Base-by-base conservation (phyloP, 2,329 filamentous ascomycete genomes). In the Akanthomyces muscarius region DNA sequence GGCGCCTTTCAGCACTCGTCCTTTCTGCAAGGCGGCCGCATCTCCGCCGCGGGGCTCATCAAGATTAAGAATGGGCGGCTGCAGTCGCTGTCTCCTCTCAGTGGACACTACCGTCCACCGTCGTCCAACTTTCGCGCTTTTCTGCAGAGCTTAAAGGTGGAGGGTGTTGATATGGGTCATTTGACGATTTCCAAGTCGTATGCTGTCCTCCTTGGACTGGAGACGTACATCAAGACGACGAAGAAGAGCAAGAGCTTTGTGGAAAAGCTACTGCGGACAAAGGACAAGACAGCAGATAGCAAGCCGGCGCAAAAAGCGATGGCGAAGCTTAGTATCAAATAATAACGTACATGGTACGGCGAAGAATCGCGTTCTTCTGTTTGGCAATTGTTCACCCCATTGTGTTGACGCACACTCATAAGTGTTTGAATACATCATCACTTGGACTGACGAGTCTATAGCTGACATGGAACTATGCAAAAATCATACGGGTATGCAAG, bases 1-100 rank as follows among this genome's bases (percentile, higher is more conserved):
- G 93, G 93, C 13, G 87, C 90, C 5, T 97, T 97, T 70, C 93
- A 97, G 70, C 93, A 97, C 75, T 93, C 89, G 14, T 95, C 91
- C 0, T 97, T 97, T 70, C 81, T 97, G 1, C 90, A 93, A 65
- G 93, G 92, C 28, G 84, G 88, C 11, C 86, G 92, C 14, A 92
- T 97, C 59, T 86, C 88, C 0, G 88, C 92, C 0, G 93, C 93
- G 4, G 93, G 93, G 0, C 79, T 94, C 30, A 92, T 97, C 72
- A 92, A 90, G 73, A 88, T 97, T 71, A 91, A 91, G 71, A 81
- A 92, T 68, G 93, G 93, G 1, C 85, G 89, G 36, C 74, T 97
- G n/a, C 81, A 84, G 2, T 88, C 86, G 57, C 79, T 96, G 10
- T 90, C 88, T 4, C 92, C 84, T 2, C 76, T 86, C 1, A 88